Evolutionary conservation across 768 basidiomycete species (phyloP).

Genomic region (Trametes coccinea): DNA sequence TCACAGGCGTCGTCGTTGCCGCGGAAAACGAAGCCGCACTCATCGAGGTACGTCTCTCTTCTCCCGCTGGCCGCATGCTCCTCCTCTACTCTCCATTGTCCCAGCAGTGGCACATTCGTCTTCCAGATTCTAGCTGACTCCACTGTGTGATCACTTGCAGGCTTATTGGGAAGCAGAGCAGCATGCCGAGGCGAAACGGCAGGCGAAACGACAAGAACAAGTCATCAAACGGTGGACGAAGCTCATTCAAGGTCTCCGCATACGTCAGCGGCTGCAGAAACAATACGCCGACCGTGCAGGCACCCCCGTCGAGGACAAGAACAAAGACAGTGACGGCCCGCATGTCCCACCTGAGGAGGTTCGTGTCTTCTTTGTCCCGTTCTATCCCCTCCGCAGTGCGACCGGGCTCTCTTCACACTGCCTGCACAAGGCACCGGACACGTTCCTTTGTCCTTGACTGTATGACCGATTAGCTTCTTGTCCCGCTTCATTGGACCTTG

Average conservation of each 20-base stretch:
- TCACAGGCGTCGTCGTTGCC: conserved; percentile 86
- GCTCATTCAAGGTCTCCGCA: conserved; percentile 84
- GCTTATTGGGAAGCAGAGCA: conserved; percentile 85
- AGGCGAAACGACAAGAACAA: conserved; percentile 72
- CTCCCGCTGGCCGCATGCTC: not conserved
- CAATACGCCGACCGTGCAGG: conserved; percentile 54
- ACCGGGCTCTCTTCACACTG: not conserved
- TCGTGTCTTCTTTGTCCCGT: not conserved
- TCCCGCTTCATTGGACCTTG: not conserved
- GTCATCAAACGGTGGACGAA: conserved; percentile 87
- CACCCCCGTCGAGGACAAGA: not conserved
- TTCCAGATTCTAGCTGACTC: not conserved
- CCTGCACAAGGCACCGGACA: not conserved
- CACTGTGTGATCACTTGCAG: conserved; percentile 40
- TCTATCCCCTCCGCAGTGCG: not conserved
- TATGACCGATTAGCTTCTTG: not conserved
- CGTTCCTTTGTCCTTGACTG: not conserved
- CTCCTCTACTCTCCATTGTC: not conserved
- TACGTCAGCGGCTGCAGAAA: conserved; percentile 77
- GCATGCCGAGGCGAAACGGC: conserved; percentile 74
- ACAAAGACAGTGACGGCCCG: not conserved
- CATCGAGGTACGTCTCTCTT: conserved; percentile 59
- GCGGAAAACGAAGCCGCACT: conserved; percentile 72
- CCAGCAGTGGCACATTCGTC: not conserved
- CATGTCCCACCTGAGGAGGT: conserved; percentile 12